These are phyloP conservation scores for Monilinia aucupariae DNA, from an alignment of 2,329 filamentous ascomycete genomes.

Conservation along the genomic window DNA sequence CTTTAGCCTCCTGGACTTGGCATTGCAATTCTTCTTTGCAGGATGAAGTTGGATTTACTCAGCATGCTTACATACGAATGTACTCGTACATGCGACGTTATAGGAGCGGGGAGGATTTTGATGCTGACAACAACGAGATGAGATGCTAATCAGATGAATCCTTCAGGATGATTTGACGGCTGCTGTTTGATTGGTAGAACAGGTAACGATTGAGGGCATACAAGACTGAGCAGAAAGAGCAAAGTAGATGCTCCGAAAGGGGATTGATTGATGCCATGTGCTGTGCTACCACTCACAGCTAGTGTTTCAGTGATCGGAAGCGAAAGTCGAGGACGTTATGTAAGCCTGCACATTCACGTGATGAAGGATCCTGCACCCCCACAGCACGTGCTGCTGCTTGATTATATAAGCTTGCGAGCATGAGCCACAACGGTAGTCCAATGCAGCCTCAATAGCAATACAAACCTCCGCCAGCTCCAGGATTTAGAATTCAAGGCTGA, in stretches of 20 bases:
- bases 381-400: neutral
- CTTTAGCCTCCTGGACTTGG: neutral
- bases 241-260: too few relatives aligned
- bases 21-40: neutral
- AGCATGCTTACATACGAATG: conserved; percentile 8
- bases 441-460: neutral
- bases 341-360: too few relatives aligned
- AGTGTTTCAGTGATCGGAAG: too few relatives aligned
- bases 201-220: neutral
- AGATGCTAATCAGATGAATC: neutral
- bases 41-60: neutral
- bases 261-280: too few relatives aligned
- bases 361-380: too few relatives aligned
- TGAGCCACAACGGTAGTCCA: conserved; percentile 1
- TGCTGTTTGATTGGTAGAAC: neutral
- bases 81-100: too few relatives aligned
- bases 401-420: neutral
- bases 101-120: neutral
- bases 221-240: neutral
- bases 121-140: conserved; percentile 4
- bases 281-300: too few relatives aligned
- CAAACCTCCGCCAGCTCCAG: too few relatives aligned
- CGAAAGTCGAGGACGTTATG: too few relatives aligned
- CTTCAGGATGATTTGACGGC: neutral
- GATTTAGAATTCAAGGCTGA: conserved; percentile 11